These are phyloP conservation scores for Prunella vulgaris DNA, from an alignment of 257 asterid species.

Conservation along the genomic window DNA sequence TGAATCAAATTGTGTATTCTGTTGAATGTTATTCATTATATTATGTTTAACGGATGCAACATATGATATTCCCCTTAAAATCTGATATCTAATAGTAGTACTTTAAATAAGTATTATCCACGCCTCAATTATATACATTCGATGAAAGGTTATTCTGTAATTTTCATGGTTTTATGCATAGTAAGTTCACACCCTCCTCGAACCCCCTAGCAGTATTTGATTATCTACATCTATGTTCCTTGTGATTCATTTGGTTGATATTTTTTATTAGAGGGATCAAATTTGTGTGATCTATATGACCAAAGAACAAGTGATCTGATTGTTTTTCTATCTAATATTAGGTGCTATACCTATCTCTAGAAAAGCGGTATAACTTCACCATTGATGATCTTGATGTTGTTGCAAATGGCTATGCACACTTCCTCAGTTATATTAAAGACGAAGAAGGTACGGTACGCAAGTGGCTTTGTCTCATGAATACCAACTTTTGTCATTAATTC, in stretches of 20 bases:
- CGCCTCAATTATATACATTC: not conserved
- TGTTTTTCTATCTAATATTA: constrained; percentile 18
- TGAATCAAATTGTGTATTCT: no score
- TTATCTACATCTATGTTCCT: not conserved
- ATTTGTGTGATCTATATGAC: not conserved
- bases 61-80: not conserved
- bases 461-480: not conserved
- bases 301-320: not conserved
- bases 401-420: constrained; percentile 85
- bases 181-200: not conserved
- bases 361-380: constrained; percentile 88
- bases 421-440: constrained; percentile 45
- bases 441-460: constrained; percentile 47
- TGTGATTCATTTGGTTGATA: not conserved
- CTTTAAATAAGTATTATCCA: not conserved
- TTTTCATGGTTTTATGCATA: not conserved
- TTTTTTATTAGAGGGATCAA: not conserved
- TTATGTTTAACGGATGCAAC: no score
- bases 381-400: constrained; percentile 78
- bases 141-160: not conserved
- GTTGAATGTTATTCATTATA: no score
- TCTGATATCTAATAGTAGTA: not conserved
- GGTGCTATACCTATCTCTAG: constrained; percentile 87
- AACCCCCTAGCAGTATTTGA: accelerated
- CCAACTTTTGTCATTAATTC: not conserved